Conservation (phyloP, 2,329 filamentous ascomycete species). For the Grosmannia serpens region DNA sequence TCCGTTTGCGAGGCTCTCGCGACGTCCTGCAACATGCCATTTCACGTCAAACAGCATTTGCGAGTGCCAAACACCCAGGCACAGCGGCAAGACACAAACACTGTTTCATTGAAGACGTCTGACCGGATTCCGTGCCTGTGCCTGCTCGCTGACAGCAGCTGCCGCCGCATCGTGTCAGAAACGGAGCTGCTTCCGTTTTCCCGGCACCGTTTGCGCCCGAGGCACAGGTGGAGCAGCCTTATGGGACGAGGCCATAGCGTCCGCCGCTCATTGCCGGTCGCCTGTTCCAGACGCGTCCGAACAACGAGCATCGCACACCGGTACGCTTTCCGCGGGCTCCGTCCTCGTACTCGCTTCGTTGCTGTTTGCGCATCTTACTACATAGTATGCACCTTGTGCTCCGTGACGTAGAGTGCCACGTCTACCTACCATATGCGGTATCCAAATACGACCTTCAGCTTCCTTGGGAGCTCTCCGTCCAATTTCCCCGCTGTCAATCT, state of each 20-base stretch:
- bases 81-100: neutral
- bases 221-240: neutral
- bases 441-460: too few relatives aligned
- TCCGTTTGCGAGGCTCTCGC: neutral
- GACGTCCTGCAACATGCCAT: neutral
- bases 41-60: neutral
- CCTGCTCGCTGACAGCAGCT: too few relatives aligned
- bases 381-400: neutral
- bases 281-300: neutral
- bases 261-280: neutral
- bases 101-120: neutral
- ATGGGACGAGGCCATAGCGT: neutral
- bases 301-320: neutral
- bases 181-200: neutral
- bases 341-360: neutral
- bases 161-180: neutral
- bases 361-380: neutral
- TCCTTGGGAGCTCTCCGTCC: too few relatives aligned
- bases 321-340: neutral
- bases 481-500: too few relatives aligned
- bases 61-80: neutral
- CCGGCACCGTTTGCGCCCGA: neutral
- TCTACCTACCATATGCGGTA: too few relatives aligned
- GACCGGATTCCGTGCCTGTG: neutral
- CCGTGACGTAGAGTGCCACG: neutral